Base-by-base conservation (phyloP, 345 rosid species). In the Pseudoturritis turrita region DNA sequence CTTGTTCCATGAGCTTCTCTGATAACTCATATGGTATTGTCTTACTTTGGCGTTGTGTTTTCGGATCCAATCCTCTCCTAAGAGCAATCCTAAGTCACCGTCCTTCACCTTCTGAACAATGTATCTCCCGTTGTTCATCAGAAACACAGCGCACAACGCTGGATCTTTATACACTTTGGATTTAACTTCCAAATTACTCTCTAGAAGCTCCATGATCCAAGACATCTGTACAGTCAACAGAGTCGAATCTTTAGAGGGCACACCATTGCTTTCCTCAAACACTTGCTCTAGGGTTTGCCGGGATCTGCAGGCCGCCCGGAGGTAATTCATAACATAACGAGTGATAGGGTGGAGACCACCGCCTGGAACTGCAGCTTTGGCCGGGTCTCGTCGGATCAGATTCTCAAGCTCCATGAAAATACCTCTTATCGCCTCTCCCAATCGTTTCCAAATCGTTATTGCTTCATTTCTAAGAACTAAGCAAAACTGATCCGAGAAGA, bases 321-420 rank as follows among this genome's bases (percentile, higher is more conserved):
- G 81, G 73, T 89, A 94, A 58, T 91, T 94, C 91, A 94, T 88
- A 14, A 94, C 97, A 3, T 91, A 94, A 5, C 97, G 88, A 3
- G 97, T 91, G 26, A 94, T 89, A 0, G 98, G 97, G 46, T 94
- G 98, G 17, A 89, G 78, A 9, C 92, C 91, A 2, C 96, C 97
- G 5, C 91, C 87, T 7, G 96, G 97, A 66, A 94, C 96, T 0
- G 88, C 84, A 44, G 88, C 81, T 67, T 89, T 91, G 0, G 91
- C 89, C 0, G 96, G 96, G 72, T 94, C 98, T n/a, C 97, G 84
- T 21, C 91, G 77, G 53, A 94, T 91, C 67, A 89, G 47, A 83
- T 94, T 89, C 84, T 94, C 97, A 56, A 94, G 85, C 62, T 94
- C 97, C 98, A 91, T 91, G 45, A 94, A 91, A 28, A 86, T 89